These are phyloP conservation scores for Fomitiporia mediterranea DNA, from an alignment of 1,284 basidiomycete genomes.

Conservation along the genomic window DNA sequence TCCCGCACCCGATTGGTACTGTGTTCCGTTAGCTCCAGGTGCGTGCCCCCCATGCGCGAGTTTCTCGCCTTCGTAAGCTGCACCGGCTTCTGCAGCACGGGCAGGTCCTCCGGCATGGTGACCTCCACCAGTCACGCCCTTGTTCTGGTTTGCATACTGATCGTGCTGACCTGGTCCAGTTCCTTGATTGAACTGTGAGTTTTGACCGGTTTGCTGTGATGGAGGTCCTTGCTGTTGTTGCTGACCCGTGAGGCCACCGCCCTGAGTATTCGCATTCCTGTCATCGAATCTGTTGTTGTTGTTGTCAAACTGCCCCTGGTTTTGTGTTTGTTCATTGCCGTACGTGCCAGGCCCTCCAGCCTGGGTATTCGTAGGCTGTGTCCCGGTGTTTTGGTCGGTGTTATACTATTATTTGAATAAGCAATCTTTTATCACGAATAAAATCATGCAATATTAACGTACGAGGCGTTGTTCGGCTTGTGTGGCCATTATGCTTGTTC, in stretches of 20 bases:
- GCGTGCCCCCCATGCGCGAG: not conserved
- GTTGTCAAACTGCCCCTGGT: not conserved
- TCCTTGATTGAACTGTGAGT: not conserved
- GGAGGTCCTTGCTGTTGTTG: not conserved
- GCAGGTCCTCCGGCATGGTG: not conserved
- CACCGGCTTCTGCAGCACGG: not conserved
- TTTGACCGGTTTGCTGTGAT: not conserved
- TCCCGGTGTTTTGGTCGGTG: not conserved
- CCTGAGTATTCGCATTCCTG: not conserved
- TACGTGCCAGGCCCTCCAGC: constrained; percentile 1
- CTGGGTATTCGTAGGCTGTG: constrained; percentile 13
- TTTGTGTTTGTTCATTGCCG: not conserved
- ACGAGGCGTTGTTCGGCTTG: not conserved
- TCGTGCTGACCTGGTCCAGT: not conserved
- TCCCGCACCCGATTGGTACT: not conserved
- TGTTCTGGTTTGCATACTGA: not conserved
- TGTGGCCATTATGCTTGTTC: not conserved
- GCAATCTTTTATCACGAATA: not conserved
- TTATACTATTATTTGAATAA: not conserved
- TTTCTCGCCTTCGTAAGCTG: not conserved
- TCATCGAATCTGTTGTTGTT: not conserved
- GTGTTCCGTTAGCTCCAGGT: not conserved
- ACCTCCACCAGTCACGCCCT: not conserved
- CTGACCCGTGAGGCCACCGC: not conserved
- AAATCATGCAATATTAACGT: not conserved